Conservation (phyloP, 495 filamentous ascomycete species). For the Trichoderma gamsii region DNA sequence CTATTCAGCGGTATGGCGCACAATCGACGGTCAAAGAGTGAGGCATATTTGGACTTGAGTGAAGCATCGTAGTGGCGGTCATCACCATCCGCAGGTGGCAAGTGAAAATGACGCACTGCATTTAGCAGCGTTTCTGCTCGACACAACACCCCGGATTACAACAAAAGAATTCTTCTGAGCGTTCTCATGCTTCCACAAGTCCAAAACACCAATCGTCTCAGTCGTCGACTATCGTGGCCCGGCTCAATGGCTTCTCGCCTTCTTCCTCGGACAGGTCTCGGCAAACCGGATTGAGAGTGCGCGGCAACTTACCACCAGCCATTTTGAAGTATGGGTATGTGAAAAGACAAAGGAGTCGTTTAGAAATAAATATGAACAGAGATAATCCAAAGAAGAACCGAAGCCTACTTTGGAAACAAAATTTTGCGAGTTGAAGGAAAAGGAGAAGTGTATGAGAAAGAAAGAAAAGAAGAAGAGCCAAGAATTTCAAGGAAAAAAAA, state of each 20-base stretch:
- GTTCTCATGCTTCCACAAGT: neutral
- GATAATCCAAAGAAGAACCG: constrained; percentile 31
- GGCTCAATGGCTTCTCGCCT: constrained; percentile 8
- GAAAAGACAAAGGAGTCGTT: constrained; percentile 20
- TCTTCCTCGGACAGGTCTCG: neutral
- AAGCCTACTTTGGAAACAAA: constrained; percentile 37
- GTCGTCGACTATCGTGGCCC: neutral
- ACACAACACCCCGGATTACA: neutral
- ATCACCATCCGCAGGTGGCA: neutral
- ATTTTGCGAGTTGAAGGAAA: constrained; percentile 24
- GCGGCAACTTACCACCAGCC: constrained; percentile 35
- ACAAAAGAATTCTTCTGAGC: neutral
- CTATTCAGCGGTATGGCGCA: neutral
- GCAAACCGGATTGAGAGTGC: constrained; percentile 7
- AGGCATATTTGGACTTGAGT: neutral
- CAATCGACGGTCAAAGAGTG: neutral
- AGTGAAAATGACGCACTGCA: constrained; percentile 14
- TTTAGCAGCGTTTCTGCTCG: neutral
- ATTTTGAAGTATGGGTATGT: constrained; percentile 31
- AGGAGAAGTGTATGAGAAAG: constrained; percentile 17
- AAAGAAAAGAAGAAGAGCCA: constrained; percentile 26
- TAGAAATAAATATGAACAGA: constrained; percentile 18
- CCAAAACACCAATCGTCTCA: neutral
- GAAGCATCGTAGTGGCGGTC: neutral
- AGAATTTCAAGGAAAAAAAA: constrained; percentile 34